Evolutionary conservation across 2,329 filamentous ascomycete species (phyloP).

Genomic region (Colletotrichum sp.): DNA sequence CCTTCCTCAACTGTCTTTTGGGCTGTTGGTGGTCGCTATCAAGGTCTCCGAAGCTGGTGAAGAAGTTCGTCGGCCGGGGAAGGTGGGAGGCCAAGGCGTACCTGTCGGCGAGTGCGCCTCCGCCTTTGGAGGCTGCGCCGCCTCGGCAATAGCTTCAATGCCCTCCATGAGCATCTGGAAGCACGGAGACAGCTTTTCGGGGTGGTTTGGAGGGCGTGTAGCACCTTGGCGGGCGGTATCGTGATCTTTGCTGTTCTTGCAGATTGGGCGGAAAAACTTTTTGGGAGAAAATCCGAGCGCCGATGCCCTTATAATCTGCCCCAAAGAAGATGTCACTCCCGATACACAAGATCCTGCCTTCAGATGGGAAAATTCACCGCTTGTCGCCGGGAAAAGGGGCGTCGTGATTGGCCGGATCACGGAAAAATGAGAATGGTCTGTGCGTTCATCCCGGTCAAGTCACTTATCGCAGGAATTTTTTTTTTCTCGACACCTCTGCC

Average conservation of each 20-base stretch:
- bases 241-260: conserved; percentile 19
- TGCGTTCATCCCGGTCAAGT: neutral
- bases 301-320: conserved; percentile 46
- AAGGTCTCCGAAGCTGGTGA: conserved; percentile 14
- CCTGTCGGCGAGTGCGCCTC: conserved; percentile 38
- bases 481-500: neutral
- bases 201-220: neutral
- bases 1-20: conserved; percentile 5
- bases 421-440: neutral
- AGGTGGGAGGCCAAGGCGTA: conserved; percentile 28
- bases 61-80: conserved; percentile 7
- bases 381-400: conserved; percentile 2
- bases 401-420: neutral
- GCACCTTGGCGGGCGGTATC: conserved; percentile 7
- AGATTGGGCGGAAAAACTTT: conserved; percentile 45
- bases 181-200: conserved; percentile 14
- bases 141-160: conserved; percentile 45
- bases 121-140: conserved; percentile 40
- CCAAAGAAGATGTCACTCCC: conserved; percentile 36
- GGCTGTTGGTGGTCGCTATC: neutral
- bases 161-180: conserved; percentile 21
- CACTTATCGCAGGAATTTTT: conserved; percentile 17
- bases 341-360: conserved; percentile 41
- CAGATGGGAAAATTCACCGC: conserved; percentile 38
- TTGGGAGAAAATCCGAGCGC: conserved; percentile 38